Percentiles rank a stretch among this genome's conserved stretches.
phyloP scores from a whole-genome alignment of 768 basidiomycete species.

The Kwoniella dejecticola region DNA sequence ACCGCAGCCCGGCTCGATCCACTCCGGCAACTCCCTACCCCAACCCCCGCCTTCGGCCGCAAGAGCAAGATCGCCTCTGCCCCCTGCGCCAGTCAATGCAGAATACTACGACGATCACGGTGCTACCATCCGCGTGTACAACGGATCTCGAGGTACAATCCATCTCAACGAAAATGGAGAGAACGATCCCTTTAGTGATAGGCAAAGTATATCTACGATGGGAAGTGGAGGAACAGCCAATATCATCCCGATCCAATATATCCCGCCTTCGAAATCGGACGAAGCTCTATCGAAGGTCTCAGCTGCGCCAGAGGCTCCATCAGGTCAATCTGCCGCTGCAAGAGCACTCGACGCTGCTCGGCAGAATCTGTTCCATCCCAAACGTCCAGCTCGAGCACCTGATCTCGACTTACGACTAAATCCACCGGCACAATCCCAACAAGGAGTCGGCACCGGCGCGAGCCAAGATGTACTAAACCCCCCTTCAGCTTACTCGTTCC shows the following conservation, averaged over 20 bases:
- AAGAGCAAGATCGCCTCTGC: conserved; percentile 33
- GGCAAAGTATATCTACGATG: conserved; percentile 39
- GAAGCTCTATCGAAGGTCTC: conserved; percentile 23
- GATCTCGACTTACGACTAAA: conserved; percentile 48
- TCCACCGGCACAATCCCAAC: neutral
- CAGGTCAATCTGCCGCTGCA: conserved; percentile 28
- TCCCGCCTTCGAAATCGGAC: conserved; percentile 37
- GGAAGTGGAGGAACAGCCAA: conserved; percentile 34
- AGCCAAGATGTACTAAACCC: neutral
- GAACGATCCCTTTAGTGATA: conserved; percentile 49
- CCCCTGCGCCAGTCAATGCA: conserved; percentile 33
- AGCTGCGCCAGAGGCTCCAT: conserved; percentile 9
- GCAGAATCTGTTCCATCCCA: conserved; percentile 38
- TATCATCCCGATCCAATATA: conserved; percentile 53
- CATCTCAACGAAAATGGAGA: conserved; percentile 14
- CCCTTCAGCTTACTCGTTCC: conserved; percentile 9
- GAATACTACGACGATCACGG: conserved; percentile 44
- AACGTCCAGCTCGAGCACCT: conserved; percentile 48
- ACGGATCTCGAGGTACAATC: conserved; percentile 32
- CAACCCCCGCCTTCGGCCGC: conserved; percentile 26
- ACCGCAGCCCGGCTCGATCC: conserved; percentile 24
- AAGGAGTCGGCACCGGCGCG: too few relatives aligned
- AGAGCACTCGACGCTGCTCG: conserved; percentile 46
- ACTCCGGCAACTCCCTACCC: conserved; percentile 8
- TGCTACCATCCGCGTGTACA: conserved; percentile 33